A percentile compares a stretch with the other conserved stretches of the same genome.
phyloP scores from a whole-genome alignment of 192 early-diverging fungal species.

The Glomus cerebriforme region DNA sequence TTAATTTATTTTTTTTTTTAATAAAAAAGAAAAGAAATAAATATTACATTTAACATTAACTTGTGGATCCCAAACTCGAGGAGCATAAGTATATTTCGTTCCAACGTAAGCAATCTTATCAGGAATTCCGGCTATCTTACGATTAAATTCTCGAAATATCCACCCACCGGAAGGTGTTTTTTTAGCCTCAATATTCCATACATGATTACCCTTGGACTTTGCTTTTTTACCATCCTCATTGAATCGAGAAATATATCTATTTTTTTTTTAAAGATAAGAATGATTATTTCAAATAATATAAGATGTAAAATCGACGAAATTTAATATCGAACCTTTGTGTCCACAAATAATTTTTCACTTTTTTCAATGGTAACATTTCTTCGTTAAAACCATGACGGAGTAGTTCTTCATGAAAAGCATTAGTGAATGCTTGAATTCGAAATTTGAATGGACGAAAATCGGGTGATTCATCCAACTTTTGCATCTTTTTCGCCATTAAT shows the following conservation, averaged over 20 bases:
- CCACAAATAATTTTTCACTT: conserved; percentile 74
- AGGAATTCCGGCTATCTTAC: conserved; percentile 65
- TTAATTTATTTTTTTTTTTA: neutral
- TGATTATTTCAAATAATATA: neutral
- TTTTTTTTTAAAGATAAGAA: neutral
- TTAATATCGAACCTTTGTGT: conserved; percentile 52
- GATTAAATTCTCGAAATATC: conserved; percentile 73
- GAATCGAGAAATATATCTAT: conserved; percentile 72
- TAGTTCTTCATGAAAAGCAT: conserved; percentile 72
- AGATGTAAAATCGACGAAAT: neutral
- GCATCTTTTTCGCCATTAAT: conserved; percentile 76
- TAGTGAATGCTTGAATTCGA: conserved; percentile 80
- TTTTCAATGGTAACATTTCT: conserved; percentile 62
- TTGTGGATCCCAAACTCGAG: conserved; percentile 77
- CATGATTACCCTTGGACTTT: conserved; percentile 78
- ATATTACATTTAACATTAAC: conserved; percentile 50
- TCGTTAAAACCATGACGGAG: conserved; percentile 60
- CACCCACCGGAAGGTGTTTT: conserved; percentile 65
- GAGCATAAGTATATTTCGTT: conserved; percentile 64
- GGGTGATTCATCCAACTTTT: conserved; percentile 67
- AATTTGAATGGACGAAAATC: conserved; percentile 83
- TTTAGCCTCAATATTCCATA: conserved; percentile 82
- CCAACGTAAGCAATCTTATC: conserved; percentile 68
- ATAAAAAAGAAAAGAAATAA: neutral
- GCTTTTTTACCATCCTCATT: conserved; percentile 81